Evolutionary conservation across 2,329 filamentous ascomycete species (phyloP).

Genomic region (Apiospora kogelbergensis): DNA sequence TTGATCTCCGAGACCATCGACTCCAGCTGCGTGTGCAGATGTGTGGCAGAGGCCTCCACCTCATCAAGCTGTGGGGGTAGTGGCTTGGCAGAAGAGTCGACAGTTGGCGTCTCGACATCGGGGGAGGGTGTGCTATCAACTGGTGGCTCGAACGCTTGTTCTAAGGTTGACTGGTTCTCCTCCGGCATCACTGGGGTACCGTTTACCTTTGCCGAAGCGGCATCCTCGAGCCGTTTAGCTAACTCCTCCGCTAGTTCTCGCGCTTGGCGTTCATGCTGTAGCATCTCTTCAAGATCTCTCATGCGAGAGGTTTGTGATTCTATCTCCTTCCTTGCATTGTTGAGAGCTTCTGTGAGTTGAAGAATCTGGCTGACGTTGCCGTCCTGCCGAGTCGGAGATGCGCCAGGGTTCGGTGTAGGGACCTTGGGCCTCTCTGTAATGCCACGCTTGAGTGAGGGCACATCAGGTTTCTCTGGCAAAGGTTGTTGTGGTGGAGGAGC

Average conservation of each 20-base stretch:
- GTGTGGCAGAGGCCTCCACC: slow-evolving; percentile 34
- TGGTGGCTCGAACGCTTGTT: slow-evolving; percentile 48
- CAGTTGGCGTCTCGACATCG: slow-evolving; percentile 20
- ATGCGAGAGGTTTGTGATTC: slow-evolving; percentile 79
- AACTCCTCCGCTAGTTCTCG: slow-evolving; percentile 83
- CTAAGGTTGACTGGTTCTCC: slow-evolving; percentile 39
- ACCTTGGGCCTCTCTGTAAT: slow-evolving; percentile 74
- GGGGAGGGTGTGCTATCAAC: slow-evolving; percentile 29
- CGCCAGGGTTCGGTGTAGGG: slow-evolving; percentile 39
- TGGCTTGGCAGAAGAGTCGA: slow-evolving; percentile 22
- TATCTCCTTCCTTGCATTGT: slow-evolving; percentile 80
- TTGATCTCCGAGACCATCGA: slow-evolving; percentile 77
- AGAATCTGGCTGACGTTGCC: slow-evolving; percentile 70
- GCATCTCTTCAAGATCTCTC: slow-evolving; percentile 75
- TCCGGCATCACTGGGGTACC: slow-evolving; percentile 35
- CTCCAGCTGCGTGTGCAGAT: slow-evolving; percentile 72
- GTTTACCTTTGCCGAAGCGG: slow-evolving; percentile 42
- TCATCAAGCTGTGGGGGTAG: slow-evolving; percentile 31
- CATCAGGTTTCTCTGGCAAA: slow-evolving; percentile 88
- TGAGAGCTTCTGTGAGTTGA: slow-evolving; percentile 80
- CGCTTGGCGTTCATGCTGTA: slow-evolving; percentile 77
- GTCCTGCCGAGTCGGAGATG: slow-evolving; percentile 60
- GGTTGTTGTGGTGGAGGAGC: slow-evolving; percentile 92
- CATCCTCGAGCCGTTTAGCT: slow-evolving; percentile 67
- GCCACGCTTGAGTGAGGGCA: slow-evolving; percentile 69